A percentile compares a stretch with the other conserved stretches of the same genome.
Evolutionary conservation across 78 protist genomes (phyloP).

Genomic region (Parvularia atlantis): DNA sequence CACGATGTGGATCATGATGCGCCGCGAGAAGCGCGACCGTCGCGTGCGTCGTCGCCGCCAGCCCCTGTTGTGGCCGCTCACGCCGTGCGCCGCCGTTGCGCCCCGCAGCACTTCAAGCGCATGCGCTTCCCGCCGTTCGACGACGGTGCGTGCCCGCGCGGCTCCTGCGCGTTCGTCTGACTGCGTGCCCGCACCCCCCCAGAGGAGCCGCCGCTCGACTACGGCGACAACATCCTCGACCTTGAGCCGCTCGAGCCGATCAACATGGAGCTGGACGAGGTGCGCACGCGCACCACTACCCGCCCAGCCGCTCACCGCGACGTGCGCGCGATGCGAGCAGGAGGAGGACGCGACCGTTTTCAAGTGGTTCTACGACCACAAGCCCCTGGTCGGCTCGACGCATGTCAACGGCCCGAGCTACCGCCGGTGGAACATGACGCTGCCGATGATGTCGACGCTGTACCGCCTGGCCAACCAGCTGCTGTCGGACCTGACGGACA

Average conservation of each 20-base stretch:
- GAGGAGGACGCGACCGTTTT: slow-evolving; percentile 85
- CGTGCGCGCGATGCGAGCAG: too few species aligned
- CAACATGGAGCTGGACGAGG: slow-evolving; percentile 86
- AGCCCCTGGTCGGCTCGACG: slow-evolving; percentile 70
- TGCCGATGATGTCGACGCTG: slow-evolving; percentile 82
- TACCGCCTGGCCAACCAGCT: slow-evolving; percentile 87
- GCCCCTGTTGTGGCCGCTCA: too few species aligned
- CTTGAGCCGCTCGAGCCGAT: slow-evolving; percentile 91
- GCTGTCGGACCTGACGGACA: slow-evolving; percentile 81
- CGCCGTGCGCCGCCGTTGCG: too few species aligned
- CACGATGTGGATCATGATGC: slow-evolving; percentile 98
- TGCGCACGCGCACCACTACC: not conserved
- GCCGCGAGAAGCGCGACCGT: slow-evolving; percentile 97
- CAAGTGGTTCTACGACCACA: slow-evolving; percentile 95
- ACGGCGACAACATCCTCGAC: slow-evolving; percentile 91
- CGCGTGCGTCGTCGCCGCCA: not conserved
- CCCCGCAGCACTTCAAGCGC: slow-evolving; percentile 81
- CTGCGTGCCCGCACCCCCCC: too few species aligned
- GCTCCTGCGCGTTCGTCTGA: too few species aligned
- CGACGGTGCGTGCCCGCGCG: too few species aligned
- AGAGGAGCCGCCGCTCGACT: slow-evolving; percentile 99
- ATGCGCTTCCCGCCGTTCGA: slow-evolving; percentile 94
- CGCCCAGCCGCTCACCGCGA: not conserved
- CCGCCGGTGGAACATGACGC: slow-evolving; percentile 76
- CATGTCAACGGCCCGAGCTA: slow-evolving; percentile 80